Evolutionary conservation across 1,284 basidiomycete genomes (phyloP).

Genomic region (Schizophyllum amplum): DNA sequence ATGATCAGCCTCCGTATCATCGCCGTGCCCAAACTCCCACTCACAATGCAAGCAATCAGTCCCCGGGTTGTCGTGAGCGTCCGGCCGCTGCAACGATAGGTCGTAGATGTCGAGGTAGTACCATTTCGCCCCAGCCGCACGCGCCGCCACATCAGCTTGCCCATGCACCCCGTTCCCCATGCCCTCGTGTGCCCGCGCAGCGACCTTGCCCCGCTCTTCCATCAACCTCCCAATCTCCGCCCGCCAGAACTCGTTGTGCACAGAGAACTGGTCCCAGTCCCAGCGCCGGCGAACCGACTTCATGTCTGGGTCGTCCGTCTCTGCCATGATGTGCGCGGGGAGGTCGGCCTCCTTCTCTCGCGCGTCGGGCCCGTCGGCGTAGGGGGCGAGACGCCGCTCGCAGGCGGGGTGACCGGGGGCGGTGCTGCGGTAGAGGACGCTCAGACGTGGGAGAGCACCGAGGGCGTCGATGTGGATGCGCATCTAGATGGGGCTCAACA

Average conservation of each 20-base stretch:
- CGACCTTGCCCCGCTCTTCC: conserved; percentile 4
- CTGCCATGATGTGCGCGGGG: conserved; percentile 14
- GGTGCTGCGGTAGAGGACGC: conserved; percentile 22
- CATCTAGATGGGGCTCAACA: conserved; percentile 1
- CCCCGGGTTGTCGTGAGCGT: background rate
- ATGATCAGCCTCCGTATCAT: background rate
- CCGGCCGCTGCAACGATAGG: background rate
- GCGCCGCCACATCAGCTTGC: background rate
- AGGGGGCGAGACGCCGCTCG: conserved; percentile 14
- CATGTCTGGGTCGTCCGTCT: conserved; percentile 13
- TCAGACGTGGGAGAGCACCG: conserved; percentile 14
- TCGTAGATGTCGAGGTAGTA: background rate
- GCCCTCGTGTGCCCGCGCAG: background rate
- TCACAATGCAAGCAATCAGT: background rate
- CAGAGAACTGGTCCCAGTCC: conserved; percentile 25
- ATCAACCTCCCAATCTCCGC: conserved; percentile 14
- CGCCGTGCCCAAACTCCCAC: background rate
- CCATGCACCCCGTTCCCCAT: background rate
- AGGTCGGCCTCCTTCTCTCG: conserved; percentile 14
- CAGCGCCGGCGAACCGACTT: conserved; percentile 17
- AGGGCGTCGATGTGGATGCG: conserved; percentile 14
- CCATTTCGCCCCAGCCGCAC: background rate
- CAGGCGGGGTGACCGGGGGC: conserved; percentile 22
- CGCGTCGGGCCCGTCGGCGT: conserved; percentile 13
- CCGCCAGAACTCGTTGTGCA: conserved; percentile 21